phyloP scores from a whole-genome alignment of 805 yeast genomes.

The Kodamaea laetipori region DNA sequence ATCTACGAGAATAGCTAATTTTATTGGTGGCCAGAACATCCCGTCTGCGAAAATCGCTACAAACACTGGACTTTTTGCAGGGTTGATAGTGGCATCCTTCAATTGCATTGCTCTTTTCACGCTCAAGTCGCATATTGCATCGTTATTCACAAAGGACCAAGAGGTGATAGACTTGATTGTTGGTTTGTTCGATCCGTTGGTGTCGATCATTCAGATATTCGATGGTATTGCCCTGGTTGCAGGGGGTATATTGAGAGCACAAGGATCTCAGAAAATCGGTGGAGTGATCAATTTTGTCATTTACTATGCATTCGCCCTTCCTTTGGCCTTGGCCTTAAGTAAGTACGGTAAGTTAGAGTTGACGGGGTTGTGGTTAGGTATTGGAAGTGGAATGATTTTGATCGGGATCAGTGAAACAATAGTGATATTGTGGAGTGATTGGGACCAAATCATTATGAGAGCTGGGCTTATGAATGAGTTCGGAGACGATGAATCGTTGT shows the following conservation, averaged over 20 bases:
- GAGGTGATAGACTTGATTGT: conserved; percentile 57
- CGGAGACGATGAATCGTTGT: conserved; percentile 8
- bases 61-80: conserved; percentile 31
- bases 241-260: conserved; percentile 73
- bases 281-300: conserved; percentile 68
- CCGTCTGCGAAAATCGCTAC: conserved; percentile 40
- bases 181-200: conserved; percentile 56
- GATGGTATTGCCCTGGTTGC: conserved; percentile 75
- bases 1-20: conserved; percentile 47
- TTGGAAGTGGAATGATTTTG: conserved; percentile 62
- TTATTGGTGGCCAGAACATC: conserved; percentile 46
- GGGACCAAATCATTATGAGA: conserved; percentile 48
- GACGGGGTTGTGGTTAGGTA: conserved; percentile 73
- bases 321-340: conserved; percentile 63
- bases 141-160: conserved; percentile 61
- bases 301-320: conserved; percentile 71
- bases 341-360: conserved; percentile 45
- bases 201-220: conserved; percentile 64
- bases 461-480: conserved; percentile 18
- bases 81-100: conserved; percentile 29
- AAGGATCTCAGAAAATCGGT: conserved; percentile 75
- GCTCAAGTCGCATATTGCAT: conserved; percentile 53
- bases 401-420: conserved; percentile 52
- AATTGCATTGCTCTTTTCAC: conserved; percentile 51
- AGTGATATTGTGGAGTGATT: conserved; percentile 51